Percentiles rank a stretch among this genome's conserved stretches.
Evolutionary conservation across 257 asterid species (phyloP).

Genomic region (Solanum medicagineum): DNA sequence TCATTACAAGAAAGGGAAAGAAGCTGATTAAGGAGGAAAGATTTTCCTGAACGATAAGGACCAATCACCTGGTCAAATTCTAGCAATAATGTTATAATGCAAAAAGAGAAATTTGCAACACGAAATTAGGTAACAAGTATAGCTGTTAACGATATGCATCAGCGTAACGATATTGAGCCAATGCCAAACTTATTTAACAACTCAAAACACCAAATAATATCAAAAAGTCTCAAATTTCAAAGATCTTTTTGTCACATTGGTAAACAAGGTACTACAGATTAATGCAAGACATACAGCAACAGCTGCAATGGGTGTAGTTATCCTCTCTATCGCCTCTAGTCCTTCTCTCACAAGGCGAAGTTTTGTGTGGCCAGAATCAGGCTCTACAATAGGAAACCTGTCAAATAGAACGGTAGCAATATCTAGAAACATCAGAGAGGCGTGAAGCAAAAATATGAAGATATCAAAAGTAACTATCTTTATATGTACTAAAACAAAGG

Average conservation of each 20-base stretch:
- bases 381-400: constrained; percentile 93
- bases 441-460: neutral
- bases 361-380: constrained; percentile 94
- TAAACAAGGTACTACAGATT: neutral
- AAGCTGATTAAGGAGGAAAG: constrained; percentile 95
- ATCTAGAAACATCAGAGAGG: neutral
- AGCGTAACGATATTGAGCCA: neutral
- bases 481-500: neutral
- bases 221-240: neutral
- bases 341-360: constrained; percentile 88
- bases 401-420: neutral
- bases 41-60: constrained; percentile 97
- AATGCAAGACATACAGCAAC: constrained; percentile 66
- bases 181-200: neutral
- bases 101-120: neutral
- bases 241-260: neutral
- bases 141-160: neutral
- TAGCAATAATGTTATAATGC: neutral
- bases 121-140: neutral
- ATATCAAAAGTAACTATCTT: neutral
- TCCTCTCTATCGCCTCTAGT: constrained; percentile 76
- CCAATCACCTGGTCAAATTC: constrained; percentile 67
- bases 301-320: constrained; percentile 80
- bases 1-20: constrained; percentile 91
- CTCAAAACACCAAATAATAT: neutral